These are phyloP conservation scores for Ceratonia siliqua DNA, from an alignment of 306 rosid genomes.

Conservation along the genomic window DNA sequence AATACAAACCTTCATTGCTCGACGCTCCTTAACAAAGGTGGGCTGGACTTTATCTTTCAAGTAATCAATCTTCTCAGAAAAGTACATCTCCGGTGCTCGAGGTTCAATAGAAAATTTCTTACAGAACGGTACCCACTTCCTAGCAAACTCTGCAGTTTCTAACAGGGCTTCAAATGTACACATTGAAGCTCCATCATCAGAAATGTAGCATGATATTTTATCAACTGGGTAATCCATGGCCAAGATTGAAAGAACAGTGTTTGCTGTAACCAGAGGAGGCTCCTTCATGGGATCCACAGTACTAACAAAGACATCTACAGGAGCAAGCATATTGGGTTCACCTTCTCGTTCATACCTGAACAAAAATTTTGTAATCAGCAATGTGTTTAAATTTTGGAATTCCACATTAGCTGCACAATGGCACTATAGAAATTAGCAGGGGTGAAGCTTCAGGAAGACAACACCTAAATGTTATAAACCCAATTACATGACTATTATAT, in stretches of 20 bases:
- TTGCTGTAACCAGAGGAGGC: conserved; percentile 89
- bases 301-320: conserved; percentile 90
- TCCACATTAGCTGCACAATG: background rate
- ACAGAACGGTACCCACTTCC: conserved; percentile 95
- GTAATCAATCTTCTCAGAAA: conserved; percentile 83
- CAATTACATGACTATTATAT: background rate
- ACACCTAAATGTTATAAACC: background rate
- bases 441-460: background rate
- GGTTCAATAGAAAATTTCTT: conserved; percentile 87
- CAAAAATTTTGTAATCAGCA: conserved; percentile 12
- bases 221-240: conserved; percentile 93
- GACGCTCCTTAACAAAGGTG: conserved; percentile 92
- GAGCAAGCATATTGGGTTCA: conserved; percentile 79
- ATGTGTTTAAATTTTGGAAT: background rate
- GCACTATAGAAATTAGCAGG: background rate
- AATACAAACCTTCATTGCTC: conserved; percentile 85
- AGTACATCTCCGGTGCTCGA: conserved; percentile 91
- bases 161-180: conserved; percentile 85
- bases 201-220: conserved; percentile 86
- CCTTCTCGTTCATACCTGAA: conserved; percentile 76
- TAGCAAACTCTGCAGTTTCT: conserved; percentile 87
- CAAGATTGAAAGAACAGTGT: conserved; percentile 85
- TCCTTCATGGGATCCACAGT: conserved; percentile 99
- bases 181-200: conserved; percentile 98
- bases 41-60: conserved; percentile 95